Conservation (phyloP, 805 yeast genomes). For the Candida andamanensis region DNA sequence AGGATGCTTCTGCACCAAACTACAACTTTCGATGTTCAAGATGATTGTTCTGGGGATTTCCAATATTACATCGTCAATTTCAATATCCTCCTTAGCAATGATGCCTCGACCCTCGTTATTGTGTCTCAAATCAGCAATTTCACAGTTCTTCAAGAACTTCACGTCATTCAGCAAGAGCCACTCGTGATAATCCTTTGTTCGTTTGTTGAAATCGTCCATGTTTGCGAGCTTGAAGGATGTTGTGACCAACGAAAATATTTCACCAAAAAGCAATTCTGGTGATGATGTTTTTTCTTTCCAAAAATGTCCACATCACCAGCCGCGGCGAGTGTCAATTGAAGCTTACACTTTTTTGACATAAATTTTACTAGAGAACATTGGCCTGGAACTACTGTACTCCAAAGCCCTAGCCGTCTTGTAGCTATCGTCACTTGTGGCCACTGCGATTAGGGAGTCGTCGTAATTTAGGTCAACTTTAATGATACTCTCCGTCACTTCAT, state of each 20-base stretch:
- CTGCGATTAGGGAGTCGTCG: slow-evolving; percentile 21
- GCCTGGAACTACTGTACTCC: slow-evolving; percentile 5
- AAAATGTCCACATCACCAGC: not conserved
- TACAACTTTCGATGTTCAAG: slow-evolving; percentile 56
- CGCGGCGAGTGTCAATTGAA: not conserved
- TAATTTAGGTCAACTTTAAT: slow-evolving; percentile 17
- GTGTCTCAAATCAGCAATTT: slow-evolving; percentile 54
- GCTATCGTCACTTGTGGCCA: slow-evolving; percentile 41
- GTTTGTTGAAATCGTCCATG: slow-evolving; percentile 5
- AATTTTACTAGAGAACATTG: slow-evolving; percentile 16
- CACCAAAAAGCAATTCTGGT: slow-evolving; percentile 1
- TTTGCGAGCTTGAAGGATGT: no score
- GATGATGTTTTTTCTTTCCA: not conserved
- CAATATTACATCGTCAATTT: slow-evolving; percentile 60
- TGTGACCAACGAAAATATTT: slow-evolving; percentile 5
- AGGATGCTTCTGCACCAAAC: slow-evolving; percentile 31
- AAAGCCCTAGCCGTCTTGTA: slow-evolving; percentile 22
- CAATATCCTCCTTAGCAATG: slow-evolving; percentile 57
- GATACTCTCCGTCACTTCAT: slow-evolving; percentile 17
- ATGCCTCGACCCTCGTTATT: slow-evolving; percentile 74
- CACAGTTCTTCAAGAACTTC: slow-evolving; percentile 50
- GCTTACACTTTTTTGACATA: slow-evolving; percentile 9
- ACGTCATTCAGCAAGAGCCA: slow-evolving; percentile 35
- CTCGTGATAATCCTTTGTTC: slow-evolving; percentile 16
- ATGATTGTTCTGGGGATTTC: slow-evolving; percentile 57